Base-by-base conservation (phyloP, 2,329 filamentous ascomycete genomes). In the Paecilomyces formosus region DNA sequence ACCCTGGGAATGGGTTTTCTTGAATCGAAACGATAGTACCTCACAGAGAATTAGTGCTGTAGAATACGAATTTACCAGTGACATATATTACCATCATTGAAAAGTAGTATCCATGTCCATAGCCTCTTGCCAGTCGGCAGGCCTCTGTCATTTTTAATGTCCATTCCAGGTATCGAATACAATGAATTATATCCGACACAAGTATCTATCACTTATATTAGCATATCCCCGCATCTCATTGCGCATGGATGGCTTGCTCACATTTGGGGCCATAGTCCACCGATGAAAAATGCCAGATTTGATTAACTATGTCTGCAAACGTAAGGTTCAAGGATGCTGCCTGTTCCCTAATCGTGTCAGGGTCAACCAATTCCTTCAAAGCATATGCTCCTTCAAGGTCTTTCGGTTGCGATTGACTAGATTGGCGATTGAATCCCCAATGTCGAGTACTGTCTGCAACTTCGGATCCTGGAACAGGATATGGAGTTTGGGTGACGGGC, bases 231-330 rank as follows among this genome's bases (percentile, higher is more conserved):
- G 64, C 56, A 68, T 55, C 21, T 53, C 28, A 60, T 58, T 33
- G 13, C 6, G 7, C 18, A 22, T 26, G 7, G 11, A 55, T 52
- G 11, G 53, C 18, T 11, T 18, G 69, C 78, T 65, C 74, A 85
- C 87, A 89, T 69, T 79, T 80, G 15, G 79, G 74, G 0, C 87
- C 88, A 70, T 87, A 83, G 65, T 92, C 88, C 13, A 89, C 82
- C 0, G 87, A 88, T 13, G 85, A 87, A 70, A 88, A 92, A 69
- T 90, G 88, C 78, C 88, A 88, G n/a, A 89, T 86, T 57, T 87
- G 82, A 61, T 88, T 81, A 5, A 88, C 82, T 50, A 90, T 79
- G 30, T 83, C 76, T 55, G 84, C 82, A 58, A 85, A 80, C 1
- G 81, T 81, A 4, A 81, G 65, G 33, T 67, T 65, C 52, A 63